Conservation (phyloP, 225 moss, liverwort and hornwort species). For the Climacium dendroides region DNA sequence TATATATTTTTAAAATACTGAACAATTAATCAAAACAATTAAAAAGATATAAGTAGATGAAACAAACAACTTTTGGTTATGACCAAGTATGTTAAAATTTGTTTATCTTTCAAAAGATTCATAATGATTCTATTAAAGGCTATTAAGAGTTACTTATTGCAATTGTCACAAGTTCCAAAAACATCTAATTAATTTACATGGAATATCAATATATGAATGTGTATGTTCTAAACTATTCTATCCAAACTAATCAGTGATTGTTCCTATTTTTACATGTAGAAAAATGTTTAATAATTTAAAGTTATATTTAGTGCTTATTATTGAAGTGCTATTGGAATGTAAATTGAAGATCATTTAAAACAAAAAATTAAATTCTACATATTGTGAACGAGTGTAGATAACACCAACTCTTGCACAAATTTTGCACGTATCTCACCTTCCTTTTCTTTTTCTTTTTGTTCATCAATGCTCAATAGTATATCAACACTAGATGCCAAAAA, state of each 20-base stretch:
- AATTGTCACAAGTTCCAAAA: neutral
- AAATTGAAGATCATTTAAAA: too few species aligned
- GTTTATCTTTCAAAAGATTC: neutral
- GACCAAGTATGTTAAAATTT: neutral
- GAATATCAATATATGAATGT: too few species aligned
- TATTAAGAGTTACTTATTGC: too few species aligned
- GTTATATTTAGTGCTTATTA: accelerated
- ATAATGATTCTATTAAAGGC: accelerated
- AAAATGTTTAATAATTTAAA: neutral
- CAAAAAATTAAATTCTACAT: neutral
- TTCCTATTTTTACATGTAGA: neutral
- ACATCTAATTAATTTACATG: too few species aligned
- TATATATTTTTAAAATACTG: too few species aligned
- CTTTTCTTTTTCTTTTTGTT: slow-evolving; percentile 13
- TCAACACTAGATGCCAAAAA: neutral
- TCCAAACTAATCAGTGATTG: neutral
- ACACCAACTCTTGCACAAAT: slow-evolving; percentile 40
- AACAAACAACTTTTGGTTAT: neutral
- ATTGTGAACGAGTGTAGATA: slow-evolving; percentile 16
- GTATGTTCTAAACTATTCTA: neutral
- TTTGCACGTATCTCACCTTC: slow-evolving; percentile 18
- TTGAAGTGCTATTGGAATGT: neutral
- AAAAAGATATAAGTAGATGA: neutral
- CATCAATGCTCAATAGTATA: neutral
- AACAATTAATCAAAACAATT: neutral